A percentile compares a stretch with the other conserved stretches of the same genome.
phyloP scores from a whole-genome alignment of 2,329 filamentous ascomycete species.

The Hyphodiscus sp. region DNA sequence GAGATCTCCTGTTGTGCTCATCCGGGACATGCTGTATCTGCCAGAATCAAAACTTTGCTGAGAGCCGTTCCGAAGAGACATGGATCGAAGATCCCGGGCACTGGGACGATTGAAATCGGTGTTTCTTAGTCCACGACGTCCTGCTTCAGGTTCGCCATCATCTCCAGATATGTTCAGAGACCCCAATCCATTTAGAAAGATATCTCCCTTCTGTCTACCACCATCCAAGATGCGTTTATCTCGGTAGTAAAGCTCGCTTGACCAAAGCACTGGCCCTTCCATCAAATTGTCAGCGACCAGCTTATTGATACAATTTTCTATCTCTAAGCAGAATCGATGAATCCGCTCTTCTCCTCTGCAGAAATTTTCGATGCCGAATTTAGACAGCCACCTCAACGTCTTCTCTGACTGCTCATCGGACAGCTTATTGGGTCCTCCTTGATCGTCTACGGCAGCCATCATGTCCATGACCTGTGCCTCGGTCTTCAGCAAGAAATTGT shows the following conservation, averaged over 20 bases:
- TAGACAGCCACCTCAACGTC: conserved; percentile 74
- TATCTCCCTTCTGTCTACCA: conserved; percentile 41
- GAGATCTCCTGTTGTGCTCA: conserved; percentile 55
- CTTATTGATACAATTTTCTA: conserved; percentile 79
- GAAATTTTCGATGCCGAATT: conserved; percentile 81
- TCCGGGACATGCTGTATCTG: conserved; percentile 53
- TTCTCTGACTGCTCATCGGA: conserved; percentile 92
- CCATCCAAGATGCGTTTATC: conserved; percentile 55
- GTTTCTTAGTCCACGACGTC: conserved; percentile 31
- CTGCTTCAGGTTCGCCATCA: conserved; percentile 28
- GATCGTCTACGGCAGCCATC: conserved; percentile 72
- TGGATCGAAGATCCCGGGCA: conserved; percentile 49
- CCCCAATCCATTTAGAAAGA: conserved; percentile 40
- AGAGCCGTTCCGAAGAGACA: conserved; percentile 57
- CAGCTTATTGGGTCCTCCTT: conserved; percentile 89
- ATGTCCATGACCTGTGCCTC: conserved; percentile 84
- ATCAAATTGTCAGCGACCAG: conserved; percentile 78
- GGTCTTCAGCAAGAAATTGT: conserved; percentile 65
- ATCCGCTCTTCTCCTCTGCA: conserved; percentile 93
- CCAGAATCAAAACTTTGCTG: conserved; percentile 66
- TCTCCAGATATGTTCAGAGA: conserved; percentile 42
- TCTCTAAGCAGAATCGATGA: conserved; percentile 85
- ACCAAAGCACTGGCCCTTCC: conserved; percentile 85
- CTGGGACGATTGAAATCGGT: conserved; percentile 42
- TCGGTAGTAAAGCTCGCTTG: conserved; percentile 77